These are phyloP conservation scores for Melastoma malabathricum DNA, from an alignment of 345 rosid species.

Conservation along the genomic window DNA sequence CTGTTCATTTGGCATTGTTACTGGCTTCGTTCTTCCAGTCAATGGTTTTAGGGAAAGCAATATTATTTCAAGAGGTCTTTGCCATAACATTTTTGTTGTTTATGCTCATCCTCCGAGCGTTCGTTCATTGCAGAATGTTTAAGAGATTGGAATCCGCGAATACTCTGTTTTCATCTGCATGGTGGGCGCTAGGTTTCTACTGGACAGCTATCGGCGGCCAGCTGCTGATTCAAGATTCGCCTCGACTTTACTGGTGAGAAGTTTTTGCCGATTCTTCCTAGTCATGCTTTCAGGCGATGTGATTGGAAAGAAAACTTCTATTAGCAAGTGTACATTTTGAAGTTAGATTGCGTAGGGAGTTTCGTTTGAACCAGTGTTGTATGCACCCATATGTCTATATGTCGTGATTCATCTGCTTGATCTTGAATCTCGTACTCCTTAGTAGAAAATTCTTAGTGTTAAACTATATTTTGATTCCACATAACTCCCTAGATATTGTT, in stretches of 20 bases:
- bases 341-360: too few species aligned
- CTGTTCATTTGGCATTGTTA: too few species aligned
- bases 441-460: too few species aligned
- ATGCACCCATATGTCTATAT: too few species aligned
- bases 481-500: conserved; percentile 4
- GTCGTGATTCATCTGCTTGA: too few species aligned
- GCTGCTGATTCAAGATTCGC: conserved; percentile 22
- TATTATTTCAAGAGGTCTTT: background rate
- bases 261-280: background rate
- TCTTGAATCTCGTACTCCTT: too few species aligned
- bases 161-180: conserved; percentile 23
- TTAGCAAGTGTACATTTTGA: too few species aligned
- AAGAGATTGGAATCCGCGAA: conserved; percentile 29
- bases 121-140: conserved; percentile 15
- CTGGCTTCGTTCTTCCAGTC: too few species aligned
- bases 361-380: too few species aligned
- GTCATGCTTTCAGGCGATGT: too few species aligned
- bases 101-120: background rate
- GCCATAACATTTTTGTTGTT: background rate
- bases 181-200: conserved; percentile 45
- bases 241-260: conserved; percentile 35
- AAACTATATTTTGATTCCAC: too few species aligned
- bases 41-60: background rate
- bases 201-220: conserved; percentile 33
- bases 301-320: too few species aligned